Evolutionary conservation across 208 protist species (phyloP), one percentile per base, ranked within the genome.

Genomic region (Crithidia bombi): DNA sequence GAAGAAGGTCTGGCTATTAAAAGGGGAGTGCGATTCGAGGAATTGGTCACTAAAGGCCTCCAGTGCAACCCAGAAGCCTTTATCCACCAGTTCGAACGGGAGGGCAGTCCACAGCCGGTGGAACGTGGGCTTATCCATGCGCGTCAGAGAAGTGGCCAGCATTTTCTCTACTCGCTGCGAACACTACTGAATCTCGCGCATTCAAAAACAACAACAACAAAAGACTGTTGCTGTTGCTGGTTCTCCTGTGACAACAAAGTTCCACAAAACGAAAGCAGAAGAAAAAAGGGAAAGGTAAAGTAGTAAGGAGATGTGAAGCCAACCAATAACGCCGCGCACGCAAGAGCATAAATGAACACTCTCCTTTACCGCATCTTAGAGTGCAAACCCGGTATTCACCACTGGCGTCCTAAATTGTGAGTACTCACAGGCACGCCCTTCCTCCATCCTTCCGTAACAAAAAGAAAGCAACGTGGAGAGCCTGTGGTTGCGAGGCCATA

Each of bases 61-160:
- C 11, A 95, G 39, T 2, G 76, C 79, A 0, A 68, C 59, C 87
- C 90, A 95, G 49, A 95, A 95, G 35, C 58, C 46, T 26, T 78
- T 87, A 46, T 92, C 86, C 23, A 73, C 51, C 9, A 85, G 79
- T 2, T 83, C 73, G 17, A 61, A 35, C 3, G 90, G 85, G 15
- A 95, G 70, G 17, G 79, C 67, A 0, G 59, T 72, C 85, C 84
- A 95, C 52, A 82, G 62, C 26, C 70, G 67, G 49, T 54, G 84
- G 47, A 90, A 78, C 52, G 30, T 26, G 43, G 62, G 54, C 65
- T 77, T 75, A 44, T 85, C 82, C 35, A 82, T 69, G 23, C 35
- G 62, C 25, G 61, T 19, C 5, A 32, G 50, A 5, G 59, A 17
- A 26, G 26, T 41, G 17, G 33, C 3, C 3, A 43, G 69, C 69